Evolutionary conservation across 805 yeast genomes (phyloP).

Genomic region (Saccharomycopsis schoenii): DNA sequence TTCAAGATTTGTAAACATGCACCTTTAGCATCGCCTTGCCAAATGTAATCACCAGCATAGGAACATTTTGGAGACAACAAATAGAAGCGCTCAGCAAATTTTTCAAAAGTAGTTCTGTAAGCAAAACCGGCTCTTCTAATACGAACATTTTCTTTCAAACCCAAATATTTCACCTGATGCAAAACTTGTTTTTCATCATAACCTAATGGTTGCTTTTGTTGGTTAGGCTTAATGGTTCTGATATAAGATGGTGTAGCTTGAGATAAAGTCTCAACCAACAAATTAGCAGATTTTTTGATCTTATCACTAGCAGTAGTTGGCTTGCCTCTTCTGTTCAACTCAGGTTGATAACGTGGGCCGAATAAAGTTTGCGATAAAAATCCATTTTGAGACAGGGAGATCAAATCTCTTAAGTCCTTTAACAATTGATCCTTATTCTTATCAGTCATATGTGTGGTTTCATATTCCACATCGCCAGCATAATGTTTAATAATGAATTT

Average conservation of each 20-base stretch:
- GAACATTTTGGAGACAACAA: conserved; percentile 81
- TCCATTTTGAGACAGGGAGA: conserved; percentile 58
- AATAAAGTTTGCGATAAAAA: conserved; percentile 32
- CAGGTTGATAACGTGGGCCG: conserved; percentile 51
- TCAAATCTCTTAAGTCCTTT: conserved; percentile 74
- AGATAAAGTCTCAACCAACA: conserved; percentile 78
- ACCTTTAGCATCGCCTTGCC: conserved; percentile 48
- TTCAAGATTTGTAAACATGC: conserved; percentile 44
- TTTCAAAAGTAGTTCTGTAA: conserved; percentile 91
- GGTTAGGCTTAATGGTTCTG: conserved; percentile 96
- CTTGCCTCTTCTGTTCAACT: conserved; percentile 60
- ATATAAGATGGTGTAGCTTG: conserved; percentile 92
- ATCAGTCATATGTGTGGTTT: conserved; percentile 83
- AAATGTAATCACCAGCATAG: conserved; percentile 74
- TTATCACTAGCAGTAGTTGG: conserved; percentile 97
- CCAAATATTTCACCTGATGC: conserved; percentile 92
- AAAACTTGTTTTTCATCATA: conserved; percentile 83
- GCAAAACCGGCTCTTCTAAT: conserved; percentile 99
- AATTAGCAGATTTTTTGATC: conserved; percentile 85
- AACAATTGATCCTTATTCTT: conserved; percentile 92
- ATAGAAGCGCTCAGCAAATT: conserved; percentile 90
- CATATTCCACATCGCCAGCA: conserved; percentile 97
- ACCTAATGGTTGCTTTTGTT: conserved; percentile 81
- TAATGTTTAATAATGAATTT: conserved; percentile 91
- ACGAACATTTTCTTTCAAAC: conserved; percentile 92